Evolutionary conservation across 2,329 filamentous ascomycete species (phyloP).

Genomic region (Fusarium cicatricum): DNA sequence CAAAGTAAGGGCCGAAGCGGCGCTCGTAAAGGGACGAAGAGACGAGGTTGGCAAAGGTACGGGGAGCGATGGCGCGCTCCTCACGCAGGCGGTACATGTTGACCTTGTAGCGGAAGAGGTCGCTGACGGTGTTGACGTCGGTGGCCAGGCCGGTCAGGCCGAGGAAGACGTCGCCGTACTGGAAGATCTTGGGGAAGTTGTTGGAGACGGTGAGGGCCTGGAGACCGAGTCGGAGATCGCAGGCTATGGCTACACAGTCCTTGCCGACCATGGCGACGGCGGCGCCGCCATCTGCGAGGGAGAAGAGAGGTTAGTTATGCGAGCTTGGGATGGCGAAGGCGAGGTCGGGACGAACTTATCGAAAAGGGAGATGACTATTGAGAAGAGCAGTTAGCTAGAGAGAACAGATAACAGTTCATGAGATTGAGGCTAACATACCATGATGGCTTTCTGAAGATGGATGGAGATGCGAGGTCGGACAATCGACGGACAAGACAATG

Average conservation of each 20-base stretch:
- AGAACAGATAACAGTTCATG: not conserved
- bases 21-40: slow-evolving; percentile 91
- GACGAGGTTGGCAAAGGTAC: slow-evolving; percentile 96
- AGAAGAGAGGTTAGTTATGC: slow-evolving; percentile 31
- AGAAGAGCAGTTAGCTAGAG: slow-evolving; percentile 40
- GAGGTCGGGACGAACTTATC: slow-evolving; percentile 74
- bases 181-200: slow-evolving; percentile 99
- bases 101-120: slow-evolving; percentile 99
- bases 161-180: slow-evolving; percentile 94
- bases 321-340: slow-evolving; percentile 7
- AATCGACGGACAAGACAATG: slow-evolving; percentile 20
- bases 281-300: slow-evolving; percentile 77
- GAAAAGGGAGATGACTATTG: slow-evolving; percentile 87
- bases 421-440: slow-evolving; percentile 38
- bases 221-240: slow-evolving; percentile 96
- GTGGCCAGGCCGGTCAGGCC: slow-evolving; percentile 96
- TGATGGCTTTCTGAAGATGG: slow-evolving; percentile 37
- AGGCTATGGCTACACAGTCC: slow-evolving; percentile 99
- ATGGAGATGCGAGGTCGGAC: slow-evolving; percentile 33
- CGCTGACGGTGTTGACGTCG: slow-evolving; percentile 91
- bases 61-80: slow-evolving; percentile 93
- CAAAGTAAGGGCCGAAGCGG: slow-evolving; percentile 96
- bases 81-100: slow-evolving; percentile 99
- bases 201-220: slow-evolving; percentile 98
- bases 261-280: slow-evolving; percentile 99